Evolutionary conservation across 75 land plant genomes (phyloP), one percentile per base, ranked within the genome.

Genomic region (Pseudotsuga menziesii): DNA sequence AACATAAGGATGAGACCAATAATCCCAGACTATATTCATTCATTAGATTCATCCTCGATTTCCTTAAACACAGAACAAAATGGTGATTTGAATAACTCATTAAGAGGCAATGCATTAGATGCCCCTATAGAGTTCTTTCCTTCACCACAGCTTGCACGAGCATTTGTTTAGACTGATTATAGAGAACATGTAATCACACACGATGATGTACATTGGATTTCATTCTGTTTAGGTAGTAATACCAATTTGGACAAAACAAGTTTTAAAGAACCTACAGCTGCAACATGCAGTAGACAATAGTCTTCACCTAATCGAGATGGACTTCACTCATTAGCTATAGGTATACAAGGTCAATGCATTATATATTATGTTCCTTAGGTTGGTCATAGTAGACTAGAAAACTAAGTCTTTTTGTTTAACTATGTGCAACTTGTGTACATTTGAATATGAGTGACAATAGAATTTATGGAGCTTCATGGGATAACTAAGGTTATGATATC

Each of bases 61-160:
- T 85, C 84, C 5, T 54, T 77, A 29, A 79, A 80, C 78, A 84
- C 70, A 66, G 82, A 82, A 62, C 75, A 84, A 48, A 79, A 75
- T 58, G 59, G 77, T 57, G 85, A 77, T 81, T 84, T 86, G 12
- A 88, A 92, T 73, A 85, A 90, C 82, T 83, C 88, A 2, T 63
- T 84, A 70, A 74, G 83, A 57, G 88, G 81, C 83, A 83, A 77
- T 67, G 82, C 87, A 27, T 77, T 83, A 64, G 95, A 93, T 63
- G 90, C 94, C 12, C 76, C 90, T 26, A 85, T 94, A 77, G 90
- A 86, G 66, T 85, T 91, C 27, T 93, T 95, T 80, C 92, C 93
- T 75, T 94, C 97, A 20, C 83, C 89, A 57, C 80, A 83, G 35
- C 94, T 94, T 20, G 87, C 88, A 23, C 86, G 82, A 52, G 81